Conservation (phyloP, 352 stramenopile species). For the Pythium folliculosum region DNA sequence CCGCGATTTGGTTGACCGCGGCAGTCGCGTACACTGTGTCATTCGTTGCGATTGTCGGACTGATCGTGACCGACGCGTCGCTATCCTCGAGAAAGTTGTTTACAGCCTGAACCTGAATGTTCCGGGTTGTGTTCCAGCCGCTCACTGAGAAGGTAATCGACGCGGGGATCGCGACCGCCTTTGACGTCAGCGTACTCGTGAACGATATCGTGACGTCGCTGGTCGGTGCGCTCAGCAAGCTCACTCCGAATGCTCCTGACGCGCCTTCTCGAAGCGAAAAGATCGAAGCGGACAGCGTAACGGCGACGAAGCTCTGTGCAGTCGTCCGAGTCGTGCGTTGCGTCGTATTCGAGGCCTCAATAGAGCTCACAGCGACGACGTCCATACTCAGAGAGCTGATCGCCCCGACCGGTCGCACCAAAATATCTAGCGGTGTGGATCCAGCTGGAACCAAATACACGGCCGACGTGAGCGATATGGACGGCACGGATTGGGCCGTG, state of each 20-base stretch:
- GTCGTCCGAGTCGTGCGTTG: conserved; percentile 33
- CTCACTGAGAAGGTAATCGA: conserved; percentile 33
- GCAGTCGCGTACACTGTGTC: conserved; percentile 42
- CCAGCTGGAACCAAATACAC: conserved; percentile 40
- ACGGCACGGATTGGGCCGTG: conserved; percentile 27
- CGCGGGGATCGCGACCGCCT: conserved; percentile 31
- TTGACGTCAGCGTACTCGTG: conserved; percentile 30
- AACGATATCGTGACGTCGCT: conserved; percentile 40
- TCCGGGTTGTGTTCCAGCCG: conserved; percentile 39
- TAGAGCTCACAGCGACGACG: conserved; percentile 31
- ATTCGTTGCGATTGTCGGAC: conserved; percentile 29
- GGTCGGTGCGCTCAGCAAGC: conserved; percentile 44
- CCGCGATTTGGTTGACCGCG: conserved; percentile 23
- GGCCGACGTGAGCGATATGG: conserved; percentile 31
- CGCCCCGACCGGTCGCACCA: conserved; percentile 21
- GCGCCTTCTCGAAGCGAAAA: conserved; percentile 49
- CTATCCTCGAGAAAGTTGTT: conserved; percentile 63
- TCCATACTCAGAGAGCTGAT: conserved; percentile 16
- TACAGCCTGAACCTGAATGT: conserved; percentile 38
- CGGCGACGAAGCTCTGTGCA: conserved; percentile 37
- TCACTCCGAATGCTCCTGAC: conserved; percentile 26
- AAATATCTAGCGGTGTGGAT: conserved; percentile 30
- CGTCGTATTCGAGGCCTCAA: conserved; percentile 50
- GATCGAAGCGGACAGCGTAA: conserved; percentile 40
- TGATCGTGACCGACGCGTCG: conserved; percentile 32